Evolutionary conservation across 192 early-diverging fungal genomes (phyloP).

Genomic region (Spinellus fusiger): DNA sequence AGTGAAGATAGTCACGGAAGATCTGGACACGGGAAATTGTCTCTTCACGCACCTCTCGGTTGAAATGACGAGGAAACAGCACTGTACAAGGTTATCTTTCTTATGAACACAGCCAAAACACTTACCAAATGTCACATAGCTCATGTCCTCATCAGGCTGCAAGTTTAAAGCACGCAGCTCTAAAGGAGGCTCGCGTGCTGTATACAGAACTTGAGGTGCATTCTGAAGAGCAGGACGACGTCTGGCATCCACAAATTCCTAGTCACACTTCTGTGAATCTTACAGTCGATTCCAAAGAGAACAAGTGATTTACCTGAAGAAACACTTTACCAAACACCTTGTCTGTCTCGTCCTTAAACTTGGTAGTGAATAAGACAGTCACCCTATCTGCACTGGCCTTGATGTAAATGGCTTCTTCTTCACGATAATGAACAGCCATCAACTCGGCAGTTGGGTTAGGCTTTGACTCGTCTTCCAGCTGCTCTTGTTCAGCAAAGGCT

Average conservation of each 20-base stretch:
- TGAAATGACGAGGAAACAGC: conserved; percentile 90
- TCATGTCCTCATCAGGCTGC: conserved; percentile 77
- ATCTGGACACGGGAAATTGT: conserved; percentile 95
- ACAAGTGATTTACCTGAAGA: conserved; percentile 77
- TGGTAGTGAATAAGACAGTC: conserved; percentile 94
- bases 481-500: conserved; percentile 78
- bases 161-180: conserved; percentile 78
- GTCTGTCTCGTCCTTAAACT: conserved; percentile 98
- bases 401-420: conserved; percentile 90
- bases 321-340: conserved; percentile 94
- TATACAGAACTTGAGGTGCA: conserved; percentile 96
- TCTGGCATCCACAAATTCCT: conserved; percentile 99
- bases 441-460: conserved; percentile 66
- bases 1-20: conserved; percentile 98
- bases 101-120: no score
- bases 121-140: conserved; percentile 94
- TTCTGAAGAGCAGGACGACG: conserved; percentile 82
- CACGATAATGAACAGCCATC: conserved; percentile 92
- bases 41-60: conserved; percentile 68
- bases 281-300: neutral
- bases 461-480: conserved; percentile 65
- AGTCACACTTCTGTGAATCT: neutral
- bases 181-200: conserved; percentile 85
- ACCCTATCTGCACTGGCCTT: conserved; percentile 89
- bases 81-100: conserved; percentile 46